A percentile compares a stretch with the other conserved stretches of the same genome.
phyloP scores from a whole-genome alignment of 371 early-diverging fungal species.

The Apophysomyces variabilis region DNA sequence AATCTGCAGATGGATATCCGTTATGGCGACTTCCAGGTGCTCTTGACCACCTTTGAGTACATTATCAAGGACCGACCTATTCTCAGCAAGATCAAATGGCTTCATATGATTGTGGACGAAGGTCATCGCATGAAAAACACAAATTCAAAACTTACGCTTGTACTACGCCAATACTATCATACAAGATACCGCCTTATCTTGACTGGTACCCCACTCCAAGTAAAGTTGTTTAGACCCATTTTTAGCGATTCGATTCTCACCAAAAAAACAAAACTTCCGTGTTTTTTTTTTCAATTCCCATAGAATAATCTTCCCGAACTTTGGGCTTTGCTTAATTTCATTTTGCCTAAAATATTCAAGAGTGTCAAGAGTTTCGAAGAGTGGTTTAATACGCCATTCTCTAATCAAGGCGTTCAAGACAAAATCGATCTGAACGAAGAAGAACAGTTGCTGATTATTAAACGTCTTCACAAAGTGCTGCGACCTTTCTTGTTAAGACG shows the following conservation, averaged over 20 bases:
- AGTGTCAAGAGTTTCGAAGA: conserved; percentile 96
- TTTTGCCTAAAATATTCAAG: conserved; percentile 95
- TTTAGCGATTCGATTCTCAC: no score
- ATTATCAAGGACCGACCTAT: conserved; percentile 90
- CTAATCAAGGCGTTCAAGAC: conserved; percentile 83
- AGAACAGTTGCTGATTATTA: conserved; percentile 95
- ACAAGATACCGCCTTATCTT: conserved; percentile 96
- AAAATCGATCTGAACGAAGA: conserved; percentile 94
- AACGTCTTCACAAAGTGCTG: conserved; percentile 93
- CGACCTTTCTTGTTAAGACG: conserved; percentile 97
- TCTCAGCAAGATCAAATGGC: conserved; percentile 89
- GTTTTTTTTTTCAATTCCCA: background rate
- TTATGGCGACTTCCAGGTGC: conserved; percentile 86
- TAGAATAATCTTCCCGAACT: conserved; percentile 98
- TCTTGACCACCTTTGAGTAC: conserved; percentile 98
- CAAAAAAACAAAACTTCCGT: background rate
- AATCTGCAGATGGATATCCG: conserved; percentile 74
- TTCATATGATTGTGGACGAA: conserved; percentile 97
- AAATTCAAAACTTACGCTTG: conserved; percentile 85
- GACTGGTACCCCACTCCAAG: conserved; percentile 99
- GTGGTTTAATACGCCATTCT: conserved; percentile 98
- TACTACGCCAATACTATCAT: conserved; percentile 82
- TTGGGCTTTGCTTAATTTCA: conserved; percentile 98
- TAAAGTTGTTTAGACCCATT: conserved; percentile 16
- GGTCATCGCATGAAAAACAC: conserved; percentile 99